phyloP scores from a whole-genome alignment of 2,329 filamentous ascomycete species.

The Sporothrix brunneoviolacea region DNA sequence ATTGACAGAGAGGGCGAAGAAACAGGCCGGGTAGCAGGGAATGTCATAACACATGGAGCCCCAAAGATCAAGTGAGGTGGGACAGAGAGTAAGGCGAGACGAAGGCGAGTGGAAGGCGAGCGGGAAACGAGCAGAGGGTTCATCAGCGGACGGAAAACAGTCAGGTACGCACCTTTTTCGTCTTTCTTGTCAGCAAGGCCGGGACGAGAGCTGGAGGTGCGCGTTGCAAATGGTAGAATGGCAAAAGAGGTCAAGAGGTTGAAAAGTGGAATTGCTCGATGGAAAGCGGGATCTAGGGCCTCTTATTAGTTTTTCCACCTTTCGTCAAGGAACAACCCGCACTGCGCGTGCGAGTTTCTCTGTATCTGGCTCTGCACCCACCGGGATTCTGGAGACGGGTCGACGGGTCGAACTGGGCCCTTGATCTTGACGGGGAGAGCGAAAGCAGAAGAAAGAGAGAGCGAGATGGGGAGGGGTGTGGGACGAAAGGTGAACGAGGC shows the following conservation, averaged over 20 bases:
- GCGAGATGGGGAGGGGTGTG: background rate
- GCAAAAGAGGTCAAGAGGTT: conserved; percentile 1
- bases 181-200: too few relatives aligned
- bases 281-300: conserved; percentile 7
- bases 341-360: background rate
- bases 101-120: too few relatives aligned
- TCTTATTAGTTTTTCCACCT: conserved; percentile 11
- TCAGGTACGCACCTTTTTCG: too few relatives aligned
- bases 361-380: background rate
- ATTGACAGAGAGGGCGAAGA: background rate
- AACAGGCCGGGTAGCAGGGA: too few relatives aligned
- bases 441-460: background rate
- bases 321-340: background rate
- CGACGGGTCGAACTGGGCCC: conserved; percentile 1
- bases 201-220: too few relatives aligned
- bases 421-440: background rate
- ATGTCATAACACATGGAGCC: too few relatives aligned
- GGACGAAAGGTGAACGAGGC: background rate
- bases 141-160: too few relatives aligned
- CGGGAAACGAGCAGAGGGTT: too few relatives aligned
- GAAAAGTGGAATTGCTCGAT: background rate
- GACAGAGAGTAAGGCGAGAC: too few relatives aligned
- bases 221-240: background rate
- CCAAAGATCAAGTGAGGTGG: too few relatives aligned
- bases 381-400: conserved; percentile 5